These are phyloP conservation scores for Beauveria australis DNA, from an alignment of 2,329 filamentous ascomycete genomes.

Conservation along the genomic window DNA sequence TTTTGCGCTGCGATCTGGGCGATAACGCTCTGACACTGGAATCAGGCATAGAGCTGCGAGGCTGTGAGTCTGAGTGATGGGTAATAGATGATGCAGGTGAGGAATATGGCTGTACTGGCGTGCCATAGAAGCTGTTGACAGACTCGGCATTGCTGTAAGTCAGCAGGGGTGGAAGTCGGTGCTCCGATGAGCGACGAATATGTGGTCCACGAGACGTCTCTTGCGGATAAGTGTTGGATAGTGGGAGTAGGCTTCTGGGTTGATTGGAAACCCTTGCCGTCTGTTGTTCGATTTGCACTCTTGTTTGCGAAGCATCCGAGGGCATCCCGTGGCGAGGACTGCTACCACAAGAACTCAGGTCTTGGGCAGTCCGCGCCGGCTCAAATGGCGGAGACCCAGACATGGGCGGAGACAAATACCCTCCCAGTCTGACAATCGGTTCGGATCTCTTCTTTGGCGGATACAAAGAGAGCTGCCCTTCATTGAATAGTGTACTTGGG, in stretches of 20 bases:
- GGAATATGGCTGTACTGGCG: background rate
- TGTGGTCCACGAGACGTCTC: constrained; percentile 19
- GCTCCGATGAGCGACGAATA: constrained; percentile 20
- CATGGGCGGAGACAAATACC: constrained; percentile 68
- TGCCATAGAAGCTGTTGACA: background rate
- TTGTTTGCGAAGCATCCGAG: constrained; percentile 41
- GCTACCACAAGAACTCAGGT: constrained; percentile 13
- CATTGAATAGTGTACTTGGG: constrained; percentile 46
- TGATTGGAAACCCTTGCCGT: constrained; percentile 1
- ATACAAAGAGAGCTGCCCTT: constrained; percentile 36
- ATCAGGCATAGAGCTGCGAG: background rate
- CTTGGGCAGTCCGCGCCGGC: constrained; percentile 27
- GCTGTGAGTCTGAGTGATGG: background rate
- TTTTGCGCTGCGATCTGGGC: constrained; percentile 56
- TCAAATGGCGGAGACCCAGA: constrained; percentile 58
- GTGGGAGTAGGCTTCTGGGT: constrained; percentile 12
- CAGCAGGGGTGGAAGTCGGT: constrained; percentile 17
- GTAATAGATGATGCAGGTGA: constrained; percentile 3
- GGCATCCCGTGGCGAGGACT: constrained; percentile 35
- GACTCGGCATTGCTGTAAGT: constrained; percentile 18
- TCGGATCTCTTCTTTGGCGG: constrained; percentile 42
- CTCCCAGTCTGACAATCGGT: constrained; percentile 48
- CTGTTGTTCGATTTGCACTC: constrained; percentile 20
- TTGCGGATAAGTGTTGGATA: constrained; percentile 22
- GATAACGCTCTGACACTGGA: constrained; percentile 30